Conservation (phyloP, 129 eudicot species). For the Smallanthus sonchifolius region DNA sequence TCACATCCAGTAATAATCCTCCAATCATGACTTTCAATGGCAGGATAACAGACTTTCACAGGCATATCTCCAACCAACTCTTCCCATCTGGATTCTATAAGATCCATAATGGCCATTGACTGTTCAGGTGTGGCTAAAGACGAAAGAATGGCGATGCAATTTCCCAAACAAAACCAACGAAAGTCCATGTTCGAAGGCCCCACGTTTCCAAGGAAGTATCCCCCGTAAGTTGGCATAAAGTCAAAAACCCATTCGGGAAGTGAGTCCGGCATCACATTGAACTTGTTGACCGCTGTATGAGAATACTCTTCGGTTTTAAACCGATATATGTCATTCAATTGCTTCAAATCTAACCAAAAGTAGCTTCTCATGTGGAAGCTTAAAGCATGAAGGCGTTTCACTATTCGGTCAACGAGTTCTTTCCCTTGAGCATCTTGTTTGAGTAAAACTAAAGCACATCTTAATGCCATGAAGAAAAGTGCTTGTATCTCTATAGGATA, state of each 20-base stretch:
- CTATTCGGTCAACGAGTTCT: constrained; percentile 66
- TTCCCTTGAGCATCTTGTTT: constrained; percentile 87
- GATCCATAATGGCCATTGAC: constrained; percentile 84
- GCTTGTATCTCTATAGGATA: constrained; percentile 97
- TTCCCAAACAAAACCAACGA: constrained; percentile 97
- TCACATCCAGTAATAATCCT: constrained; percentile 89
- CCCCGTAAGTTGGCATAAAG: constrained; percentile 87
- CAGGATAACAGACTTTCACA: constrained; percentile 89
- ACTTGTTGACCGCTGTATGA: constrained; percentile 94
- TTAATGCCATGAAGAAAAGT: constrained; percentile 90
- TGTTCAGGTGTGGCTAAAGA: constrained; percentile 89
- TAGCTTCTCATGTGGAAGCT: constrained; percentile 94
- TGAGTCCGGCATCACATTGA: constrained; percentile 92
- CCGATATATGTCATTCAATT: constrained; percentile 84
- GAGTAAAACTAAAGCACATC: constrained; percentile 71
- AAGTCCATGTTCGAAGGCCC: constrained; percentile 97
- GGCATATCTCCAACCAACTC: constrained; percentile 98
- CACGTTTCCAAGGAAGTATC: constrained; percentile 89
- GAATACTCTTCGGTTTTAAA: constrained; percentile 94
- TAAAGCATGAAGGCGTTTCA: constrained; percentile 87
- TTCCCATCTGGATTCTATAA: constrained; percentile 86
- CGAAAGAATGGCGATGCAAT: constrained; percentile 85
- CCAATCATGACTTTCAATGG: constrained; percentile 94
- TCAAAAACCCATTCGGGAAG: constrained; percentile 97
- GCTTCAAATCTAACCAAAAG: constrained; percentile 89